Evolutionary conservation across 805 yeast genomes (phyloP).

Genomic region (Saccharomycopsis fodiens): DNA sequence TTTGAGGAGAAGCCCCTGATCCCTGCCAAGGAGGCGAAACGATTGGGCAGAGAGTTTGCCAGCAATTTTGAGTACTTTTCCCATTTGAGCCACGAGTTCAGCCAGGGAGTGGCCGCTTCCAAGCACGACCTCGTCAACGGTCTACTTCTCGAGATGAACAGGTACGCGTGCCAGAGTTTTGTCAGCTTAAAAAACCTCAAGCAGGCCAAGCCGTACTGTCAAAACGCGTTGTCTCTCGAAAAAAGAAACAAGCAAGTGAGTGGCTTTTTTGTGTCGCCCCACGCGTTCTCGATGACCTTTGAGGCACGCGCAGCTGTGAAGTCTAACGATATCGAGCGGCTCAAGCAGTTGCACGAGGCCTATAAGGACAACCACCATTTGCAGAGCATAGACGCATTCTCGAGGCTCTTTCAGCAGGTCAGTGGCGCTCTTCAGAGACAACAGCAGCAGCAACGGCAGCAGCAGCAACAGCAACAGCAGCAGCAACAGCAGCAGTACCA

Average conservation of each 20-base stretch:
- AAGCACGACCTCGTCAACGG: slow-evolving; percentile 9
- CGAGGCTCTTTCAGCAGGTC: slow-evolving; percentile 24
- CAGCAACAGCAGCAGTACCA: slow-evolving; percentile 34
- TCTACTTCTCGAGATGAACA: slow-evolving; percentile 12
- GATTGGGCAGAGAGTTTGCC: slow-evolving; percentile 21
- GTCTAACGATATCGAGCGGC: slow-evolving; percentile 9
- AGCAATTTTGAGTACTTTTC: slow-evolving; percentile 23
- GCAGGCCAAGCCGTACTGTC: slow-evolving; percentile 15
- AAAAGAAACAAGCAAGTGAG: not conserved
- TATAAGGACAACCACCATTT: slow-evolving; percentile 13
- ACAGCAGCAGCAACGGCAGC: slow-evolving; percentile 36
- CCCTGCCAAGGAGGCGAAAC: slow-evolving; percentile 20
- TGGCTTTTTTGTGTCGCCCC: slow-evolving; percentile 7
- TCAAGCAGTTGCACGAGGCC: slow-evolving; percentile 14
- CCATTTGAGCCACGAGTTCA: slow-evolving; percentile 8
- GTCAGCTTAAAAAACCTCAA: slow-evolving; percentile 3
- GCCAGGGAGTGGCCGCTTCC: slow-evolving; percentile 1
- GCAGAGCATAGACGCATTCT: slow-evolving; percentile 21
- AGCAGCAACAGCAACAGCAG: slow-evolving; percentile 41
- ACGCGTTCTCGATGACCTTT: slow-evolving; percentile 13
- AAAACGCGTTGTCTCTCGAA: slow-evolving; percentile 6
- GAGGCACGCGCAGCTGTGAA: slow-evolving; percentile 12
- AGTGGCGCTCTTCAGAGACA: slow-evolving; percentile 29
- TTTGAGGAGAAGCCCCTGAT: slow-evolving; percentile 15
- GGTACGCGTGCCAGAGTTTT: slow-evolving; percentile 15